Base-by-base conservation (phyloP, 331 rosid species). In the Stylosanthes scabra region DNA sequence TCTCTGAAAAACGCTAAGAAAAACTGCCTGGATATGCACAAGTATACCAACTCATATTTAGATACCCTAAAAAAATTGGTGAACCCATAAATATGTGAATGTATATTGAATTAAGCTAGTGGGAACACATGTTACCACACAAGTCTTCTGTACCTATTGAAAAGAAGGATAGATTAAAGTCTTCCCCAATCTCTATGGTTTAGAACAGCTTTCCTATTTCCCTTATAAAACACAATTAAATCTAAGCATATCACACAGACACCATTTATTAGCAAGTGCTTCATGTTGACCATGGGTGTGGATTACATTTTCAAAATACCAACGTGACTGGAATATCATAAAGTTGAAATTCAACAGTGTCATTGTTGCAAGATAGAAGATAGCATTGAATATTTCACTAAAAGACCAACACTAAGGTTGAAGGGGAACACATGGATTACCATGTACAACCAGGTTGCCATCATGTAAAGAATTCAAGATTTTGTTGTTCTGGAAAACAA, bases 1-100 rank as follows among this genome's bases (percentile, higher is more conserved):
- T 42, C 2, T 45, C 55, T 11, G 40, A 50, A 71, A 71, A 71
- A 58, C n/a, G 64, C 76, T 59, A 45, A 3, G 37, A 5, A 31
- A 31, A 5, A 31, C 5, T 2, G 37, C 37, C 37, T 31, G 37
- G 37, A 31, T 31, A 31, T 31, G 37, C 37, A 31, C 4, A 31
- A 31, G 37, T 31, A 31, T 31, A 31, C 5, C 5, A 31, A 31
- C 37, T 31, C 37, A 4, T 31, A 31, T 31, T 31, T 31, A 31
- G 37, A 31, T 31, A 31, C 37, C 3, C 37, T 31, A 3, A 31
- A 31, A n/a, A 31, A 31, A 31, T 31, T 2, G 37, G 37, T 4
- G 5, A 31, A 31, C 37, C 37, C 37, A 31, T 31, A 5, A 31
- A 4, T 31, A 31, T 5, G 5, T 31, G 37, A 31, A 31, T 31